phyloP scores from a whole-genome alignment of 352 stramenopile species.

The Globisporangium barbulae region DNA sequence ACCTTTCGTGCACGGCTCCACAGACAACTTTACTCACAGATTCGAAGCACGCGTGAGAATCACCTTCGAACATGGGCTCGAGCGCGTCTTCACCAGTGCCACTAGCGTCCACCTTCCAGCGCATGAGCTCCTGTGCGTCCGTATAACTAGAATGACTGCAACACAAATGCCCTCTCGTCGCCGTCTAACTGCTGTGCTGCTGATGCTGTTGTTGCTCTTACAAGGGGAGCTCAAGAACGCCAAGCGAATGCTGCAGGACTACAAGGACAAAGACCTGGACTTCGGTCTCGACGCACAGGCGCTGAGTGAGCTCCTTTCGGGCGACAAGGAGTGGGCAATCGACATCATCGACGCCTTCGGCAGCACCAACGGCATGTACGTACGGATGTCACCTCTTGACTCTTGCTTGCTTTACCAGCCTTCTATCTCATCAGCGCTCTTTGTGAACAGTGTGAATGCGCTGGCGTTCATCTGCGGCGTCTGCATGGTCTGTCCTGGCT shows the following conservation, averaged over 20 bases:
- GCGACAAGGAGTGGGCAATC: constrained; percentile 53
- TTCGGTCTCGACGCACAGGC: constrained; percentile 59
- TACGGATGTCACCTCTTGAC: background rate
- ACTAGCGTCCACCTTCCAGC: constrained; percentile 44
- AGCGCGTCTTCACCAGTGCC: constrained; percentile 36
- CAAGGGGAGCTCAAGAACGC: constrained; percentile 54
- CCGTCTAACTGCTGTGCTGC: background rate
- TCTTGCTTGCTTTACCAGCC: background rate
- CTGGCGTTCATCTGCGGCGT: constrained; percentile 64
- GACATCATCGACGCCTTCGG: constrained; percentile 54
- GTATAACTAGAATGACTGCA: background rate
- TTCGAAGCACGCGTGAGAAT: background rate
- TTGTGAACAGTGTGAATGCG: constrained; percentile 45
- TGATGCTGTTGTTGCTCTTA: background rate
- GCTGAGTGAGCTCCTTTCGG: constrained; percentile 41
- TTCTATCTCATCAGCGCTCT: background rate
- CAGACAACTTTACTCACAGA: background rate
- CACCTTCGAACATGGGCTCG: constrained; percentile 36
- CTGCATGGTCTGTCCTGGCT: constrained; percentile 35
- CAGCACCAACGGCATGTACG: constrained; percentile 64
- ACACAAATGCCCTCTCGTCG: background rate
- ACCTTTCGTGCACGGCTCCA: constrained; percentile 4
- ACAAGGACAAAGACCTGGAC: constrained; percentile 76
- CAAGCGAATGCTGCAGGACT: constrained; percentile 47
- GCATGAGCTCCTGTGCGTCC: constrained; percentile 46